phyloP scores from a whole-genome alignment of 495 filamentous ascomycete genomes.

The Glutinoglossum americanum region DNA sequence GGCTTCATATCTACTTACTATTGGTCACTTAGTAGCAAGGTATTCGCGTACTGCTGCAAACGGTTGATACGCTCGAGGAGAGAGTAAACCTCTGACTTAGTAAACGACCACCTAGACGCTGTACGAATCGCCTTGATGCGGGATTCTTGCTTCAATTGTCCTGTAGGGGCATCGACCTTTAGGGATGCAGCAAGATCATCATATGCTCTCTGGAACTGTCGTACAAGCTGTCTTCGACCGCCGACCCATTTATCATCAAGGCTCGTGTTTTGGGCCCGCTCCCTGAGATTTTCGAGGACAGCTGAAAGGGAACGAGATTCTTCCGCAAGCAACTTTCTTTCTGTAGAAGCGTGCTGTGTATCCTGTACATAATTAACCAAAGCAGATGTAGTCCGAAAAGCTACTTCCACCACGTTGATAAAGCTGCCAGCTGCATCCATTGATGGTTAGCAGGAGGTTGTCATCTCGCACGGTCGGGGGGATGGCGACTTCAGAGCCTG shows the following conservation, averaged over 20 bases:
- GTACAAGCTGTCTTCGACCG: background rate
- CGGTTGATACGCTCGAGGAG: conserved; percentile 4
- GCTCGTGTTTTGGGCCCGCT: background rate
- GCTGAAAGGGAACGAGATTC: background rate
- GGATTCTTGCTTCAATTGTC: background rate
- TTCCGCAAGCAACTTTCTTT: background rate
- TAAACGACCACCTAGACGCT: conserved; percentile 4
- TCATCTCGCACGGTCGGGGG: no score
- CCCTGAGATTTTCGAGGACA: background rate
- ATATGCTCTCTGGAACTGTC: conserved; percentile 5
- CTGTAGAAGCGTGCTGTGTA: background rate
- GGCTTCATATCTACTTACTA: no score
- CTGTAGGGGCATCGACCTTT: background rate
- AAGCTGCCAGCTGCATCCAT: background rate
- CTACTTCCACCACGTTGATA: background rate
- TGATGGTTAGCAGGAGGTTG: no score
- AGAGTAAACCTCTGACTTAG: conserved; percentile 3
- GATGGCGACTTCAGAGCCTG: no score
- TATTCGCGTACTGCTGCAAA: conserved; percentile 5
- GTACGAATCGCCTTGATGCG: conserved; percentile 2
- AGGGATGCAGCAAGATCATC: conserved; percentile 2
- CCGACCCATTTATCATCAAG: background rate
- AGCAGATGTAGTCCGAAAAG: conserved; percentile 4
- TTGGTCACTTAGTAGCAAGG: conserved; percentile 1
- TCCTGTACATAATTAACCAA: background rate